Conservation (phyloP, 352 stramenopile genomes). For the Thalassiosira mediterranea region DNA sequence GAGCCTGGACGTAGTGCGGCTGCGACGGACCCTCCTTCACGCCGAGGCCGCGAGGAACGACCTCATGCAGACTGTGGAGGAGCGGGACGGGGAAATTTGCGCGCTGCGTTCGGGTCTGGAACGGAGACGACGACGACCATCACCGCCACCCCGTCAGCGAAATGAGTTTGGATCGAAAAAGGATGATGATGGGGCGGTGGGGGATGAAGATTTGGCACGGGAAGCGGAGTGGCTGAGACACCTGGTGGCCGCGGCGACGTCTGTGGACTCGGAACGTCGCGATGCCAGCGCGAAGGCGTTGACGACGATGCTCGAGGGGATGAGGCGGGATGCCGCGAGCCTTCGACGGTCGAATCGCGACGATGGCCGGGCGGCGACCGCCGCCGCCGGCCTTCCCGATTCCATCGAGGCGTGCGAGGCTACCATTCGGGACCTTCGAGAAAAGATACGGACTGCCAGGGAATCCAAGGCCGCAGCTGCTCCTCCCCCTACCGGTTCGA, state of each 20-base stretch:
- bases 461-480: too few relatives aligned
- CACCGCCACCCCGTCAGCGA: background rate
- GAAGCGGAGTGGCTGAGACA: constrained; percentile 30
- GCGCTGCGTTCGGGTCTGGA: constrained; percentile 27
- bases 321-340: constrained; percentile 11
- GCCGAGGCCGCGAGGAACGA: constrained; percentile 41
- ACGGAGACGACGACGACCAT: background rate
- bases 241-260: constrained; percentile 8
- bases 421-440: constrained; percentile 14
- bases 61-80: constrained; percentile 49
- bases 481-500: too few relatives aligned
- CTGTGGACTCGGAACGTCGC: background rate
- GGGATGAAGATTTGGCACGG: constrained; percentile 8
- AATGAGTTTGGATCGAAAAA: too few relatives aligned
- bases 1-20: constrained; percentile 47
- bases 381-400: too few relatives aligned
- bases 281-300: constrained; percentile 7
- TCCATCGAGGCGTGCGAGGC: background rate
- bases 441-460: constrained; percentile 16
- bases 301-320: constrained; percentile 11
- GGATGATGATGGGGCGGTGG: too few relatives aligned
- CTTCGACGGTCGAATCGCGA: too few relatives aligned
- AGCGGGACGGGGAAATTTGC: constrained; percentile 50
- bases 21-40: constrained; percentile 32
- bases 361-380: too few relatives aligned